Conservation (phyloP, 768 basidiomycete genomes). For the Leucosporidium yakuticum region DNA sequence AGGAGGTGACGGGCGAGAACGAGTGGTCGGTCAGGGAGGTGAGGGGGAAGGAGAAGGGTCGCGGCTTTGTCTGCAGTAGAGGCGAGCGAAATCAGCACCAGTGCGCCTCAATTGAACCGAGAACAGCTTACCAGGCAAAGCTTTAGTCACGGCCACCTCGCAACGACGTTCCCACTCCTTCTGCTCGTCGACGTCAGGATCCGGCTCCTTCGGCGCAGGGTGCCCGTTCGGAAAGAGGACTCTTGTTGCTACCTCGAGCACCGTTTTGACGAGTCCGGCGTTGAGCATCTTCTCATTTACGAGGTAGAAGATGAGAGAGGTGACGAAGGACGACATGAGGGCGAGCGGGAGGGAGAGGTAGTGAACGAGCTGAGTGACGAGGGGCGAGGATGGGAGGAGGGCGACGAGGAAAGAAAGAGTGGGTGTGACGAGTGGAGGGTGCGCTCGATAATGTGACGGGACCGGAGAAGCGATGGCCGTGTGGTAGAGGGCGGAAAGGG, state of each 20-base stretch:
- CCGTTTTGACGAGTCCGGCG: slow-evolving; percentile 52
- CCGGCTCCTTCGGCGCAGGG: slow-evolving; percentile 64
- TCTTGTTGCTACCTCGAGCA: slow-evolving; percentile 57
- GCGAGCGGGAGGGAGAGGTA: slow-evolving; percentile 50
- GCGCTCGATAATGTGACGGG: slow-evolving; percentile 59
- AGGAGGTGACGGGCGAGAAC: slow-evolving; percentile 34
- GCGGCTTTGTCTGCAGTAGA: not conserved
- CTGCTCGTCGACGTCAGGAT: slow-evolving; percentile 74
- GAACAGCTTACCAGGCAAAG: slow-evolving; percentile 46
- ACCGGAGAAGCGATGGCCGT: slow-evolving; percentile 52
- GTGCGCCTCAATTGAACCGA: slow-evolving; percentile 20
- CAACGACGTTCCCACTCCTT: slow-evolving; percentile 51
- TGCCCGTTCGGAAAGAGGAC: slow-evolving; percentile 80
- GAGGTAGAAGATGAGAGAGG: slow-evolving; percentile 64
- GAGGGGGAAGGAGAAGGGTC: not conserved
- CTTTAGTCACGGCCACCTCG: slow-evolving; percentile 46
- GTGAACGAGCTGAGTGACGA: slow-evolving; percentile 45
- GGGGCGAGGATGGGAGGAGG: slow-evolving; percentile 51
- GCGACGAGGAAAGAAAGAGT: slow-evolving; percentile 10
- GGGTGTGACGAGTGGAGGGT: slow-evolving; percentile 41
- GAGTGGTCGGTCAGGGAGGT: not conserved
- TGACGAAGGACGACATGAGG: slow-evolving; percentile 53
- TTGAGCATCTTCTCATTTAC: slow-evolving; percentile 56
- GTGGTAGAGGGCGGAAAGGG: slow-evolving; percentile 63
- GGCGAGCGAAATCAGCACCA: slow-evolving; percentile 31